phyloP scores from a whole-genome alignment of 2,329 filamentous ascomycete species.

The Laburnicola sp. region DNA sequence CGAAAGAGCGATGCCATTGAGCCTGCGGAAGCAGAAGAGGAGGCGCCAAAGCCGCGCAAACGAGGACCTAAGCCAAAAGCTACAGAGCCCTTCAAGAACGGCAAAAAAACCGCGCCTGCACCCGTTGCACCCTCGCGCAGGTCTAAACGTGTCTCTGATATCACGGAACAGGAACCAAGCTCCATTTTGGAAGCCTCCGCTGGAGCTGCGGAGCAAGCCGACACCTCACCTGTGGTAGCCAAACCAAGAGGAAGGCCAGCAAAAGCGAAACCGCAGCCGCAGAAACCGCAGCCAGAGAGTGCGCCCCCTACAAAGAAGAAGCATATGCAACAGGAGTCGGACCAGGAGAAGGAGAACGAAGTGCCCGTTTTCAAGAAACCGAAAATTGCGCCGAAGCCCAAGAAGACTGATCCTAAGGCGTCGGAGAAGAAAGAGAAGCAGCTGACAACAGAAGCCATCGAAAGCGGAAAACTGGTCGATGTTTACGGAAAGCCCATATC shows the following conservation, averaged over 20 bases:
- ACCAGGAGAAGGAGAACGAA: conserved; percentile 20
- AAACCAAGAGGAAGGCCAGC: conserved; percentile 35
- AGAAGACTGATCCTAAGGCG: conserved; percentile 27
- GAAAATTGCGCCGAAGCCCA: conserved; percentile 28
- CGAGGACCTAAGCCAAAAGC: no score
- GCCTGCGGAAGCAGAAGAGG: conserved; percentile 20
- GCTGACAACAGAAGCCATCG: conserved; percentile 18
- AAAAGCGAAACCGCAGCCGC: conserved; percentile 20
- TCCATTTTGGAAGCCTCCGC: conserved; percentile 26
- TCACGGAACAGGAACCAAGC: conserved; percentile 34
- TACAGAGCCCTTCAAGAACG: no score
- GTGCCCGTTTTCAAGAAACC: conserved; percentile 31
- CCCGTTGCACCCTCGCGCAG: conserved; percentile 23
- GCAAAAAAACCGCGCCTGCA: conserved; percentile 24
- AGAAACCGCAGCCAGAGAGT: no score
- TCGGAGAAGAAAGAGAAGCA: conserved; percentile 10
- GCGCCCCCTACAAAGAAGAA: conserved; percentile 13
- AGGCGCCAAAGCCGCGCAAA: conserved; percentile 22
- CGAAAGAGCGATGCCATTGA: conserved; percentile 33
- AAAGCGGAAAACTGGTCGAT: conserved; percentile 38
- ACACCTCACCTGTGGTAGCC: conserved; percentile 19
- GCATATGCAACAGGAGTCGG: conserved; percentile 11
- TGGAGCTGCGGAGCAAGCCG: conserved; percentile 30
- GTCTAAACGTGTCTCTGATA: conserved; percentile 34
- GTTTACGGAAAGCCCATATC: conserved; percentile 36